Percentiles rank a stretch among this genome's conserved stretches.
These are phyloP conservation scores for Acanthamoeba castellanii DNA, from an alignment of 208 protist genomes.

Conservation along the genomic window DNA sequence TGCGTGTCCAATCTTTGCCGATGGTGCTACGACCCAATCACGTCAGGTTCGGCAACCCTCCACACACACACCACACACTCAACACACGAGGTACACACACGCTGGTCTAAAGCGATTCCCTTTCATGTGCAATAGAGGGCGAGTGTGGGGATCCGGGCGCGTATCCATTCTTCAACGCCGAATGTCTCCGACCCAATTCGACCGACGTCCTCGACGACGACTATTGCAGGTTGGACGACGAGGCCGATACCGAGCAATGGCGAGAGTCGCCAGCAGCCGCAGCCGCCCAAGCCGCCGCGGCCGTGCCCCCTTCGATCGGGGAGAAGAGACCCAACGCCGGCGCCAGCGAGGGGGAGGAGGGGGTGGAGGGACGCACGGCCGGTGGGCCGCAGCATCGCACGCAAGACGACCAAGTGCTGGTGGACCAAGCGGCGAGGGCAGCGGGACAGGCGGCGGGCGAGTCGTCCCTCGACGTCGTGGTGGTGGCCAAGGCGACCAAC, in stretches of 20 bases:
- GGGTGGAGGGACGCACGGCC: not conserved
- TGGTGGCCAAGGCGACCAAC: conserved; percentile 65
- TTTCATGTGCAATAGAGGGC: not conserved
- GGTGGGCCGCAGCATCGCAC: no score
- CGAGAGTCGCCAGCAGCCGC: not conserved
- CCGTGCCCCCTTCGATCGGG: not conserved
- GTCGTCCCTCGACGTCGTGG: not conserved
- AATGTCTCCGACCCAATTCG: conserved; percentile 7
- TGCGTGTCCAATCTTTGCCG: conserved; percentile 52
- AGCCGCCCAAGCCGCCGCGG: not conserved
- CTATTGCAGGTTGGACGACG: not conserved
- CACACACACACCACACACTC: not conserved
- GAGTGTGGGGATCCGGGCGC: conserved; percentile 54
- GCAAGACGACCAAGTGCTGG: not conserved
- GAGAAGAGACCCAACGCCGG: not conserved
- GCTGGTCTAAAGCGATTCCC: not conserved
- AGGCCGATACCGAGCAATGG: not conserved
- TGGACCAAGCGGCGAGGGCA: not conserved
- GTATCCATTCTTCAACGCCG: conserved; percentile 58
- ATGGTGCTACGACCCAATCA: conserved; percentile 47
- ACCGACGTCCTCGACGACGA: not conserved
- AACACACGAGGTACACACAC: no score
- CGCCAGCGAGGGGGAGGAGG: not conserved
- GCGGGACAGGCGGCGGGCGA: not conserved
- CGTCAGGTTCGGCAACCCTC: not conserved